Base-by-base conservation (phyloP, 2,329 filamentous ascomycete species). In the Phialophora chinensis region DNA sequence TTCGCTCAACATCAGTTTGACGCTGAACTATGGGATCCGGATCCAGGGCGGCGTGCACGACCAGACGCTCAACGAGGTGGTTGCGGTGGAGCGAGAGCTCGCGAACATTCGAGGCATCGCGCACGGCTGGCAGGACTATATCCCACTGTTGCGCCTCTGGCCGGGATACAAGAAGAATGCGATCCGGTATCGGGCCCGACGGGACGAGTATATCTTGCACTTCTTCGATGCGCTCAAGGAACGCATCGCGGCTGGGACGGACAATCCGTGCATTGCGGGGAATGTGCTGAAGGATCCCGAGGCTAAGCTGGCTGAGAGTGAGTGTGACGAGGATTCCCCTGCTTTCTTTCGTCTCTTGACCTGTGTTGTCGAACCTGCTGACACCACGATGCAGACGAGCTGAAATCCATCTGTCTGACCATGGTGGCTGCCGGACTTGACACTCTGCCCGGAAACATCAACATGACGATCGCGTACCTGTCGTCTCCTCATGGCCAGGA, bases 371-470 rank as follows among this genome's bases (percentile, higher is more conserved):
- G 33, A 14, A 20, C 49, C 10, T 25, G 49, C 8, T 12, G 14
- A n/a, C 1, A 27, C 10, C 11, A 47, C 17, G 20, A 14, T 17
- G 23, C 49, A 90, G 89, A 86, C n/a, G 91, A 93, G 76, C 83
- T 93, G 53, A 92, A 90, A 77, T 91, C 90, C 2, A 91, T 94
- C 70, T 91, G 91, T 75, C 79, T 94, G 23, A 92, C 90, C 27
- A 92, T 93, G 86, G 88, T 93, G 0, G 90, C 88, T 0, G 91
- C 90, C 0, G 91, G 91, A 20, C 84, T 94, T 14, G 91, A 94
- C 74, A 94, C 91, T 0, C 88, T 94, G 1, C 90, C 91, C 0
- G 90, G 87, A 10, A 93, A 92, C 68, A 78, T 93, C 5, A 88
- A 92, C 73, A 92, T 92, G 89, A 88, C 88, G 12, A 87, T 94